Percentiles rank a stretch among this genome's conserved stretches.
Conservation (phyloP, 495 filamentous ascomycete species). For the Trichoderma virens region DNA sequence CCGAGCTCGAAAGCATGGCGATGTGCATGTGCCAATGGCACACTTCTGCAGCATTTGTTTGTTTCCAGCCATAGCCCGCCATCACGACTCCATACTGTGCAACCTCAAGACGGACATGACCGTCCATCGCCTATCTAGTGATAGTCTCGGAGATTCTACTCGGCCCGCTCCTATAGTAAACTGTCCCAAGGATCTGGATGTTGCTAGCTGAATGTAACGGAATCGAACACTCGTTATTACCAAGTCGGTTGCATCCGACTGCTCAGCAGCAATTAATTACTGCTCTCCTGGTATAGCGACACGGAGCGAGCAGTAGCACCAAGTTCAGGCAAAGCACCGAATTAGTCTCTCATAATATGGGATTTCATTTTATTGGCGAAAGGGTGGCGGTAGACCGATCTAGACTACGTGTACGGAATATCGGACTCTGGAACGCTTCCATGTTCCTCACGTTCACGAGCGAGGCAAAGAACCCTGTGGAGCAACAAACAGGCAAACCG, state of each 20-base stretch:
- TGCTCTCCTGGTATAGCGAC: background rate
- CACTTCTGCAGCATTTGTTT: background rate
- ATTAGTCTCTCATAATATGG: background rate
- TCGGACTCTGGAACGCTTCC: background rate
- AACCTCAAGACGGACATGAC: background rate
- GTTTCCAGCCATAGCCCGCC: background rate
- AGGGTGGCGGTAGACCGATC: background rate
- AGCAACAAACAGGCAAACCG: background rate
- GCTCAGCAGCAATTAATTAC: background rate
- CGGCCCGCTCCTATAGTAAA: background rate
- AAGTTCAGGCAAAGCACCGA: background rate
- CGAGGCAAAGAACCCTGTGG: background rate
- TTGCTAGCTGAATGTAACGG: conserved; percentile 2
- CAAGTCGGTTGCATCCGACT: background rate
- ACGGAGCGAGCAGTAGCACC: background rate
- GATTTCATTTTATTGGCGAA: too few relatives aligned
- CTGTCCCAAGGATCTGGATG: conserved; percentile 2
- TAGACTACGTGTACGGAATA: background rate
- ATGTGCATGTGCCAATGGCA: background rate
- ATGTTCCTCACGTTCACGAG: background rate
- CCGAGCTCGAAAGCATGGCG: background rate
- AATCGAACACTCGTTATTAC: background rate
- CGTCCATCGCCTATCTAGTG: conserved; percentile 6
- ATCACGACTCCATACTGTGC: background rate
- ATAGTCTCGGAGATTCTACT: conserved; percentile 5